Evolutionary conservation across 371 early-diverging fungal genomes (phyloP).

Genomic region (Hamiltosporidium magnivora): DNA sequence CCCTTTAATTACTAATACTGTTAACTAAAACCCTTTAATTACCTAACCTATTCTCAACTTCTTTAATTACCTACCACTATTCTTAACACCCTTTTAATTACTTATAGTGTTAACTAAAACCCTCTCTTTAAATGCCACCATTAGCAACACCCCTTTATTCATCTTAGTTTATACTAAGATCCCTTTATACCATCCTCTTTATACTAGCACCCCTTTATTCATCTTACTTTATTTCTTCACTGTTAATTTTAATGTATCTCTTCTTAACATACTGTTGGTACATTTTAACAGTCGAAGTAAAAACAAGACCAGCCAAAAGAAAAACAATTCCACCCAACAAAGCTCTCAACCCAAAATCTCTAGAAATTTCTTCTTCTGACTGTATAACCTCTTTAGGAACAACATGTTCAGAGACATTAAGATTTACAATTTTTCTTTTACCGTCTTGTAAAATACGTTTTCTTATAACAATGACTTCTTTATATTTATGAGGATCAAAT

Average conservation of each 20-base stretch:
- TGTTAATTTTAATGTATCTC: slow-evolving; percentile 7
- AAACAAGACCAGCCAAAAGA: slow-evolving; percentile 36
- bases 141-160: no score
- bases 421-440: slow-evolving; percentile 23
- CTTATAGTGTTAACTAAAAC: no score
- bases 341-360: slow-evolving; percentile 19
- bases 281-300: slow-evolving; percentile 47
- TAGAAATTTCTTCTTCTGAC: background rate
- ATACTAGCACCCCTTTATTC: background rate
- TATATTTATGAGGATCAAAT: slow-evolving; percentile 32
- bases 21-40: no score
- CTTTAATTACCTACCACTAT: no score
- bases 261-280: slow-evolving; percentile 32
- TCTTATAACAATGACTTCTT: slow-evolving; percentile 46
- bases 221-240: slow-evolving; percentile 1
- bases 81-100: no score
- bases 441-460: slow-evolving; percentile 42
- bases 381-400: slow-evolving; percentile 29
- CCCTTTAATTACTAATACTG: no score
- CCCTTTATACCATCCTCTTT: background rate
- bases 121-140: no score
- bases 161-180: no score
- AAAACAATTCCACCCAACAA: slow-evolving; percentile 32
- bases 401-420: slow-evolving; percentile 42
- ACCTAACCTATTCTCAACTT: no score